A percentile compares a stretch with the other conserved stretches of the same genome.
These are phyloP conservation scores for Dorcoceras hygrometricum DNA, from an alignment of 257 asterid genomes.

Conservation along the genomic window DNA sequence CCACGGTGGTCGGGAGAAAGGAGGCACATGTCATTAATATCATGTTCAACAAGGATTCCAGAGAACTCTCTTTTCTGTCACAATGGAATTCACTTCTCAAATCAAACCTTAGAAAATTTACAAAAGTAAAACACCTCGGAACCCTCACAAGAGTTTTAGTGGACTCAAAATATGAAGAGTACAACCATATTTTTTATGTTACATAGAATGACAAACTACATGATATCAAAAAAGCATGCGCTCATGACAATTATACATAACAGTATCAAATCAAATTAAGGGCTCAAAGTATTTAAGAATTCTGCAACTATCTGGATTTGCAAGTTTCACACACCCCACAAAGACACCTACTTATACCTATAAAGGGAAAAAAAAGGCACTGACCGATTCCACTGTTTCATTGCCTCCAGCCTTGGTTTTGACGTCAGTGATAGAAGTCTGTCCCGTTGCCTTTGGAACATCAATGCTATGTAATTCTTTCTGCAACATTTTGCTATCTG, in stretches of 20 bases:
- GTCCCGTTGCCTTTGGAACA: conserved; percentile 29
- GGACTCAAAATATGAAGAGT: neutral
- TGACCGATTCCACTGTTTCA: conserved; percentile 41
- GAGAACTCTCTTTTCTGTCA: conserved; percentile 48
- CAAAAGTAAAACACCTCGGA: neutral
- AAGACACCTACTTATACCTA: conserved; percentile 19
- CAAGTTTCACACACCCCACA: conserved; percentile 14
- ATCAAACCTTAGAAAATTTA: conserved; percentile 14
- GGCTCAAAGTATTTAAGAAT: neutral
- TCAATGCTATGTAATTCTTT: conserved; percentile 28
- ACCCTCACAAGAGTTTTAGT: neutral
- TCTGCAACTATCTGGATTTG: conserved; percentile 8
- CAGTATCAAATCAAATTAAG: conserved; percentile 7
- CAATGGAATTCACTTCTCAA: conserved; percentile 7
- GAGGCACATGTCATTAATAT: conserved; percentile 42
- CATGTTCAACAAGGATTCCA: conserved; percentile 56
- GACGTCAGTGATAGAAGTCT: conserved; percentile 28
- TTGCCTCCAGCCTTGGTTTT: conserved; percentile 28
- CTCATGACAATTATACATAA: conserved; percentile 1
- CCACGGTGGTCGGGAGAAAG: conserved; percentile 63
- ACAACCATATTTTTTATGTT: conserved; percentile 1
- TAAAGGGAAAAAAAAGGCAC: conserved; percentile 30
- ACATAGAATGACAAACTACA: neutral
- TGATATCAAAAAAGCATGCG: conserved; percentile 8
- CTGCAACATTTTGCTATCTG: conserved; percentile 31